Base-by-base conservation (phyloP, 179 eudicot species). In the Vitellaria paradoxa region DNA sequence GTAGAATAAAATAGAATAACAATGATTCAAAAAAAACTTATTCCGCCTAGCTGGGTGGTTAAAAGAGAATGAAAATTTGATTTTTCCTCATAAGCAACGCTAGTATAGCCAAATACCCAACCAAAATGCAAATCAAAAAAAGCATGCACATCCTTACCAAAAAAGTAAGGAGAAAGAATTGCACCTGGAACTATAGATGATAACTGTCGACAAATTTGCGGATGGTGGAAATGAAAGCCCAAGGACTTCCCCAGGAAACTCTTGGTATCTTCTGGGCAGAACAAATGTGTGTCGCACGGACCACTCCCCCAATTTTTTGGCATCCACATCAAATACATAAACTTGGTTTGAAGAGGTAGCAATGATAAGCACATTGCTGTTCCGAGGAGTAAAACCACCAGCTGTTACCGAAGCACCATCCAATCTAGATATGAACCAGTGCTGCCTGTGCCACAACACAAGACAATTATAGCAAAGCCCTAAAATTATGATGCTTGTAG, bases 381-480 rank as follows among this genome's bases (percentile, higher is more conserved):
- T 86, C 46, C 79, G 82, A 24, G 99, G 98, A 82, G 87, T 87
- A 77, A 96, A 96, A 60, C 97, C 94, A 61, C 91, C 98, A 75
- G 99, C 98, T 50, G 98, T 91, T 21, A 96, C 91, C 74, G 97
- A 92, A 65, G 95, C 96, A 73, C 98, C 98, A 85, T 92, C 92
- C 77, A 96, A 83, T 85, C 97, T 92, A 57, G 99, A 86, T 82
- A 96, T 81, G 82, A 96, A 96, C 98, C 98, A 96, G 83, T 96
- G 98, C 70, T 96, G 98, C 85, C 99, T 93, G 93, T 77, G 61
- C 52, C 77, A 73, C 56, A 66, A 20, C 30, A 30, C 26, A 55
- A 50, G 20, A 53, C 42, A n/a, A 57, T 53, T 52, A 17, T 55
- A 53, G 21, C 68, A 82, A 49, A 65, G 45, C 52, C 23, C 13